Conservation (phyloP, 352 stramenopile genomes). For the Globisporangium takayamanum region DNA sequence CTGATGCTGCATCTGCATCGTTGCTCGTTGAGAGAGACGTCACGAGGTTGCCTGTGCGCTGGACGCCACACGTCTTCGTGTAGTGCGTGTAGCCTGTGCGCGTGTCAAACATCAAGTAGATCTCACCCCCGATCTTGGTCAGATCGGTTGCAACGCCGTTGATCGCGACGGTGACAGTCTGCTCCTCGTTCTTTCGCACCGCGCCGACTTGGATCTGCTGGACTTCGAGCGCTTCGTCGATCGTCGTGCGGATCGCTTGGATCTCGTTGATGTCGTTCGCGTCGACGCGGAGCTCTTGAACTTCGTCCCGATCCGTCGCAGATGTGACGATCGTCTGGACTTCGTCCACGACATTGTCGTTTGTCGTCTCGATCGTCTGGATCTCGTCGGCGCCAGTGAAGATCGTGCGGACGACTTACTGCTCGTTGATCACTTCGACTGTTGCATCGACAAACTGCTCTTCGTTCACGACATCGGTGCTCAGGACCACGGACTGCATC, state of each 20-base stretch:
- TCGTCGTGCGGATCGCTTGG: conserved; percentile 81
- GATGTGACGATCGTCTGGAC: conserved; percentile 90
- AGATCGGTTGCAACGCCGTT: conserved; percentile 45
- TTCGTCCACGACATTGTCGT: conserved; percentile 77
- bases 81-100: conserved; percentile 79
- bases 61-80: conserved; percentile 46
- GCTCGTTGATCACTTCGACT: conserved; percentile 93
- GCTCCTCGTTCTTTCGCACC: conserved; percentile 62
- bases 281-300: conserved; percentile 79
- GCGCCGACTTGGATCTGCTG: conserved; percentile 84
- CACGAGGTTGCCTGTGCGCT: conserved; percentile 36
- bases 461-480: conserved; percentile 84
- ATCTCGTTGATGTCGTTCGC: conserved; percentile 90
- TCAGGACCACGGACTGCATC: conserved; percentile 83
- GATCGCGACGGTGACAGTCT: conserved; percentile 78
- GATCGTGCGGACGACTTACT: conserved; percentile 89
- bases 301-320: conserved; percentile 89
- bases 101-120: conserved; percentile 58
- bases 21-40: conserved; percentile 22
- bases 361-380: conserved; percentile 79
- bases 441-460: conserved; percentile 92
- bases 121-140: conserved; percentile 36
- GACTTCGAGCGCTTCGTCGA: conserved; percentile 74
- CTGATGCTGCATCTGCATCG: conserved; percentile 15
- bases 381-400: conserved; percentile 86